Evolutionary conservation across 2,329 filamentous ascomycete genomes (phyloP).

Genomic region (Endocalyx cinctus): DNA sequence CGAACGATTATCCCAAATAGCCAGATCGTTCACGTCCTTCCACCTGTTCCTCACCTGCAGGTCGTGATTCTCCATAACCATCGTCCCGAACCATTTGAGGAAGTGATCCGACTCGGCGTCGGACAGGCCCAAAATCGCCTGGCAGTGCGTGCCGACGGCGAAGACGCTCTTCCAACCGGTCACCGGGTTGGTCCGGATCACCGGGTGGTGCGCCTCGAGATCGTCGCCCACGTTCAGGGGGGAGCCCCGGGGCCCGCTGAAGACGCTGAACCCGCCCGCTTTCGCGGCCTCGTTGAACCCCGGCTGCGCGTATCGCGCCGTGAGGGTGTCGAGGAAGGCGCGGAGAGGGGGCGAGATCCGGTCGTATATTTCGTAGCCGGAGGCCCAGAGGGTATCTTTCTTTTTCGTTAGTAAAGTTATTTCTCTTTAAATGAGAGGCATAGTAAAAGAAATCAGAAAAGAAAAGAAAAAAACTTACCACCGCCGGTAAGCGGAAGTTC

Average conservation of each 20-base stretch:
- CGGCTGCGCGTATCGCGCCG: conserved; percentile 39
- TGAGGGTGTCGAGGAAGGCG: conserved; percentile 41
- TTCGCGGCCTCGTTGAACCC: conserved; percentile 35
- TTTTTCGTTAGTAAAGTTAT: too few relatives aligned
- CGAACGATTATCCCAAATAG: conserved; percentile 55
- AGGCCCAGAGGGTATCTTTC: conserved; percentile 41
- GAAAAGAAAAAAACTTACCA: neutral
- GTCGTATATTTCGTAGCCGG: conserved; percentile 44
- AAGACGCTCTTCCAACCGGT: conserved; percentile 55
- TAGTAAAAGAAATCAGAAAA: neutral
- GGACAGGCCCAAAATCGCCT: conserved; percentile 19
- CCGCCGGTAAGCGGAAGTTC: conserved; percentile 42
- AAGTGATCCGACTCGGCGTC: conserved; percentile 17
- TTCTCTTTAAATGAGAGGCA: too few relatives aligned
- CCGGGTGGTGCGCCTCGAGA: conserved; percentile 47
- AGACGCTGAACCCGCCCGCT: conserved; percentile 36
- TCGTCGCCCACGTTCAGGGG: conserved; percentile 50
- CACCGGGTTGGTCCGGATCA: conserved; percentile 58
- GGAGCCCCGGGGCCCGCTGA: conserved; percentile 42
- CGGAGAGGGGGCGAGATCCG: conserved; percentile 42
- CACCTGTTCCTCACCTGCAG: conserved; percentile 27
- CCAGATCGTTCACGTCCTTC: conserved; percentile 30
- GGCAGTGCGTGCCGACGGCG: conserved; percentile 23
- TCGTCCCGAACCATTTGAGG: conserved; percentile 21
- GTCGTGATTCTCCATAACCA: conserved; percentile 25